These are phyloP conservation scores for Lithospermum erythrorhizon DNA, from an alignment of 257 asterid species.

Conservation along the genomic window DNA sequence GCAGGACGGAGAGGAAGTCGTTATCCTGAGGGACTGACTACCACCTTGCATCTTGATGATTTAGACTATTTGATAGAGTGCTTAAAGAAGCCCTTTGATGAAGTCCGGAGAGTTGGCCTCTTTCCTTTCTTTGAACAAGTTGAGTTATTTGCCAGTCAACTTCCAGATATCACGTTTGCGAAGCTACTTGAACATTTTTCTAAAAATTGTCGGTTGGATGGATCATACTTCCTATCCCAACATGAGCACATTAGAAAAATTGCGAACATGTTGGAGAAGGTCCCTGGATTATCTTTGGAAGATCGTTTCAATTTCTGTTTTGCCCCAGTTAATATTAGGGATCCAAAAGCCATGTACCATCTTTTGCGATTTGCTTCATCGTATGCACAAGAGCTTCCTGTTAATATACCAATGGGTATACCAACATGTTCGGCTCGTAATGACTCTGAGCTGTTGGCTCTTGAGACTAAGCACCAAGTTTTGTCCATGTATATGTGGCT, in stretches of 20 bases:
- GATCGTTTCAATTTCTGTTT: slow-evolving; percentile 91
- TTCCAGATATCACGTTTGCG: slow-evolving; percentile 45
- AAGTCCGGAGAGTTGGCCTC: slow-evolving; percentile 79
- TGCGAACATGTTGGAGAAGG: slow-evolving; percentile 76
- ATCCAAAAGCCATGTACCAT: slow-evolving; percentile 89
- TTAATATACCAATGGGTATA: slow-evolving; percentile 82
- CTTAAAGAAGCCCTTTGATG: slow-evolving; percentile 74
- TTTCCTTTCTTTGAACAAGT: slow-evolving; percentile 87
- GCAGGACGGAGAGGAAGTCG: slow-evolving; percentile 96
- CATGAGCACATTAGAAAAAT: slow-evolving; percentile 64
- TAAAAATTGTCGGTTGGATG: slow-evolving; percentile 63
- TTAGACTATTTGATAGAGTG: slow-evolving; percentile 73
- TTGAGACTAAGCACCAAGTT: slow-evolving; percentile 87
- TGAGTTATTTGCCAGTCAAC: slow-evolving; percentile 74
- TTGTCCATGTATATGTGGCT: slow-evolving; percentile 89
- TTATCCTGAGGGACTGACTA: slow-evolving; percentile 81
- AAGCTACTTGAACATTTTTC: slow-evolving; percentile 66
- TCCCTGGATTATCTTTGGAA: slow-evolving; percentile 63
- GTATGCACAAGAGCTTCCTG: slow-evolving; percentile 64
- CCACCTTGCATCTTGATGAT: slow-evolving; percentile 74
- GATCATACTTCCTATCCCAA: slow-evolving; percentile 68
- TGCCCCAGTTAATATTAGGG: slow-evolving; percentile 80
- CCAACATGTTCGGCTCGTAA: slow-evolving; percentile 68
- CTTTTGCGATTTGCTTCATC: slow-evolving; percentile 67
- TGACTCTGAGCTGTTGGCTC: slow-evolving; percentile 92